Conservation (phyloP, 2,329 filamentous ascomycete genomes). For the Triangularia verruculosa region DNA sequence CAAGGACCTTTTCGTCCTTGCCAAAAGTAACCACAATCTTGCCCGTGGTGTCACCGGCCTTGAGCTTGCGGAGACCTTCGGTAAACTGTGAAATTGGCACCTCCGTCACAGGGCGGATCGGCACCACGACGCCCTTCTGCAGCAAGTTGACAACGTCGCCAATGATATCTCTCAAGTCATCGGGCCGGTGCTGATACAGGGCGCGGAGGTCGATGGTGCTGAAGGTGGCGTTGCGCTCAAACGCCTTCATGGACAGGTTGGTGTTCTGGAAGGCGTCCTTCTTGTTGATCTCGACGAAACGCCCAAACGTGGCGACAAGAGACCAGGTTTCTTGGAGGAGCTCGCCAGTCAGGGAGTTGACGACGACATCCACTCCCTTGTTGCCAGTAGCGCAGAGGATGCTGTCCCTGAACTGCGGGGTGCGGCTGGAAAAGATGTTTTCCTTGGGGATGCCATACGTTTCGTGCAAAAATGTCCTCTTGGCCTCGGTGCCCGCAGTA, state of each 20-base stretch:
- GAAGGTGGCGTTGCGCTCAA: conserved; percentile 12
- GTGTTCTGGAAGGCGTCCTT: conserved; percentile 10
- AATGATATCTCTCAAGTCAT: conserved; percentile 3
- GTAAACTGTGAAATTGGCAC: conserved; percentile 29
- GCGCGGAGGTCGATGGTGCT: neutral
- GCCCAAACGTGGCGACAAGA: conserved; percentile 32
- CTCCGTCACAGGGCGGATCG: conserved; percentile 30
- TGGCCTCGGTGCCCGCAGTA: conserved; percentile 15
- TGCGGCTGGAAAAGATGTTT: conserved; percentile 16
- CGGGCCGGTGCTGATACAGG: neutral
- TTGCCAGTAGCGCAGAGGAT: conserved; percentile 8
- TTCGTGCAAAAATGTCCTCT: conserved; percentile 4
- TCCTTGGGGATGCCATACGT: conserved; percentile 10
- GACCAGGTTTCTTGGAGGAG: conserved; percentile 42
- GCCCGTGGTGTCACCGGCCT: conserved; percentile 41
- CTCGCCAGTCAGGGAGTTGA: conserved; percentile 38
- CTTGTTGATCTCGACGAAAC: conserved; percentile 23
- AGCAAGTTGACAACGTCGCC: conserved; percentile 8
- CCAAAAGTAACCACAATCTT: conserved; percentile 38
- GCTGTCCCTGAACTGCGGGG: conserved; percentile 6
- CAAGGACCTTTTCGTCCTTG: neutral
- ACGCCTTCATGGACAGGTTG: conserved; percentile 14
- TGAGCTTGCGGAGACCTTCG: conserved; percentile 41
- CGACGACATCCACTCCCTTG: conserved; percentile 17
- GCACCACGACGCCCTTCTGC: conserved; percentile 17